Base-by-base conservation (phyloP, 1,284 basidiomycete species). In the Exsudoporus floridanus region DNA sequence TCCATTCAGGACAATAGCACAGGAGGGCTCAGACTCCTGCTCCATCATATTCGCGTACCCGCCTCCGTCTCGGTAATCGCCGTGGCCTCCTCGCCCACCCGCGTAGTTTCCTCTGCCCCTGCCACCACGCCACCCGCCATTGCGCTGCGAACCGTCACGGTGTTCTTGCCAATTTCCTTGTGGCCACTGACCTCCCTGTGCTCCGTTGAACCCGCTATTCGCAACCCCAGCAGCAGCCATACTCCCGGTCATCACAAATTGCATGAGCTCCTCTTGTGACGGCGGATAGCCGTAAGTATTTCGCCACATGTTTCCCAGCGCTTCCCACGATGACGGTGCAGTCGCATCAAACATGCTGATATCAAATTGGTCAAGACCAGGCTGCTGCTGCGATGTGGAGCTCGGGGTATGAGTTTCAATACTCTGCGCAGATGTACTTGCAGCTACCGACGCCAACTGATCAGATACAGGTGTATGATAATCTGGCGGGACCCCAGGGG, bases 231-330 rank as follows among this genome's bases (percentile, higher is more conserved):
- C 58, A 33, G 65, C 62, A 49, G 63, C 63, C 59, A 70, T 71
- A 52, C 69, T 73, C 45, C 63, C 63, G 38, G 70, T 49, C 74
- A 88, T 77, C 54, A 87, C 75, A 65, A 85, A 86, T 65, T 82
- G 77, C 82, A 88, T 83, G 57, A 90, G 78, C 61, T 89, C 78
- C 62, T 88, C 84, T 62, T 84, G 82, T 53, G 85, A 78, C 27
- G 88, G 88, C 59, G 75, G 45, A 61, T 78, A 77, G 35, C 86
- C 85, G 67, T 87, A 72, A 52, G 86, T 84, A 50, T 75, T 74
- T 61, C 77, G 71, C 86, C 87, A 91, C 74, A 86, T 82, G 62
- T 81, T 80, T 62, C 85, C 87, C 49, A 91, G 77, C 52, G 78
- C 78, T 73, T 84, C 81, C 89, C 89, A 92, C 66, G 86, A 83